phyloP scores from a whole-genome alignment of 139 green algal species.

The Limnomonas spitsbergensis region DNA sequence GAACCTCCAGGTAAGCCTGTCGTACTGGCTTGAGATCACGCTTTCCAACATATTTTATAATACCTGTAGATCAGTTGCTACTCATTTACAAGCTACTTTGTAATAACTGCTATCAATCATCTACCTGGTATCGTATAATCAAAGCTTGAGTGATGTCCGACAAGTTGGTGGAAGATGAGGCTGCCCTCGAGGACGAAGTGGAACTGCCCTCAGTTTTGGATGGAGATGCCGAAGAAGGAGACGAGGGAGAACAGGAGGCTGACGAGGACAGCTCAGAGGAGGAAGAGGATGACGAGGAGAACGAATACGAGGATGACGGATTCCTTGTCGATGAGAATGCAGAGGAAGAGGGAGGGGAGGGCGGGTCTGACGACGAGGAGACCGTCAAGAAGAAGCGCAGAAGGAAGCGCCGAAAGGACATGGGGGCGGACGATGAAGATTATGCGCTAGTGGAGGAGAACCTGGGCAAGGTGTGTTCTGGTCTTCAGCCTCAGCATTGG shows the following conservation, averaged over 20 bases:
- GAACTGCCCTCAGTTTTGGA: no score
- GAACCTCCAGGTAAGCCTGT: no score
- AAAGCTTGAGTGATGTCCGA: no score
- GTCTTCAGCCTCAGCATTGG: background rate
- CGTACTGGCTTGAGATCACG: no score
- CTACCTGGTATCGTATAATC: no score
- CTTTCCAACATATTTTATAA: no score
- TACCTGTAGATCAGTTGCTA: no score
- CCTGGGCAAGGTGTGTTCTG: conserved; percentile 41
- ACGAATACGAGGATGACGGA: conserved; percentile 37
- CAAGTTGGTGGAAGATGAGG: conserved; percentile 7
- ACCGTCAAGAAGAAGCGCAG: conserved; percentile 31
- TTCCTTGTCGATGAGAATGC: conserved; percentile 44
- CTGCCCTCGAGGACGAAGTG: conserved; percentile 10
- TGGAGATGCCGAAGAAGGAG: conserved; percentile 8
- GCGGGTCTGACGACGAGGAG: conserved; percentile 29
- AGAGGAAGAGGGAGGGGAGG: conserved; percentile 29
- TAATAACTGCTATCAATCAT: no score
- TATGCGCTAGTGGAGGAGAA: conserved; percentile 87
- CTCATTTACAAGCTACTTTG: no score
- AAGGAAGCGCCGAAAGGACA: conserved; percentile 44
- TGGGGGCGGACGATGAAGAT: conserved; percentile 86
- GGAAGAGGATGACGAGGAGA: conserved; percentile 44
- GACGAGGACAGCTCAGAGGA: conserved; percentile 19
- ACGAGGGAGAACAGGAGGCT: background rate